These are phyloP conservation scores for Friedmanniomyces simplex DNA, from an alignment of 495 filamentous ascomycete species.

Conservation along the genomic window DNA sequence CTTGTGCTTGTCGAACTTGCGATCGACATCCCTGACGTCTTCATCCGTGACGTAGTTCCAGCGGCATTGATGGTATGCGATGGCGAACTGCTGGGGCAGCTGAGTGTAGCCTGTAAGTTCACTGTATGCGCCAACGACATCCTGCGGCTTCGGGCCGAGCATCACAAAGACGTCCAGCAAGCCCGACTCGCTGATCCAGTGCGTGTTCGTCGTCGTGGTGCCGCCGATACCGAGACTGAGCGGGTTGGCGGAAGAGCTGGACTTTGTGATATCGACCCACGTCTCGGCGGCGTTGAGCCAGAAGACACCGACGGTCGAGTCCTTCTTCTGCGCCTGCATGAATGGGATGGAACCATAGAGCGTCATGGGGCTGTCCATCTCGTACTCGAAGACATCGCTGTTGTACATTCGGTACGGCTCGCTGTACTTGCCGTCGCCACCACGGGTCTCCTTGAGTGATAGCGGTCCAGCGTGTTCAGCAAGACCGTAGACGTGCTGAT, in stretches of 20 bases:
- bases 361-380: conserved; percentile 96
- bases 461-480: conserved; percentile 85
- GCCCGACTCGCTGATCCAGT: conserved; percentile 93
- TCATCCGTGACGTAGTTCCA: conserved; percentile 98
- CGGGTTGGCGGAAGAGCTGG: conserved; percentile 63
- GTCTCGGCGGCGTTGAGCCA: conserved; percentile 98
- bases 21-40: conserved; percentile 90
- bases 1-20: conserved; percentile 85
- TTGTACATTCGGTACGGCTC: conserved; percentile 97
- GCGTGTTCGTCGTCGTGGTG: conserved; percentile 71
- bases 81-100: conserved; percentile 80
- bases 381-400: conserved; percentile 93
- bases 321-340: conserved; percentile 91
- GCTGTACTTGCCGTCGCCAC: conserved; percentile 70
- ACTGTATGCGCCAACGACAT: conserved; percentile 68
- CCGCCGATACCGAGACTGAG: conserved; percentile 58
- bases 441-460: conserved; percentile 79
- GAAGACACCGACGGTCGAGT: conserved; percentile 92
- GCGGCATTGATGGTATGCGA: conserved; percentile 92
- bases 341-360: conserved; percentile 90
- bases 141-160: conserved; percentile 73
- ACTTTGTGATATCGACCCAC: conserved; percentile 89
- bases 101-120: conserved; percentile 92
- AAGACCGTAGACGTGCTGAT: conserved; percentile 87
- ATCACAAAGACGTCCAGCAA: conserved; percentile 89